Evolutionary conservation across 805 yeast genomes (phyloP).

Genomic region (Metschnikowia sp.): DNA sequence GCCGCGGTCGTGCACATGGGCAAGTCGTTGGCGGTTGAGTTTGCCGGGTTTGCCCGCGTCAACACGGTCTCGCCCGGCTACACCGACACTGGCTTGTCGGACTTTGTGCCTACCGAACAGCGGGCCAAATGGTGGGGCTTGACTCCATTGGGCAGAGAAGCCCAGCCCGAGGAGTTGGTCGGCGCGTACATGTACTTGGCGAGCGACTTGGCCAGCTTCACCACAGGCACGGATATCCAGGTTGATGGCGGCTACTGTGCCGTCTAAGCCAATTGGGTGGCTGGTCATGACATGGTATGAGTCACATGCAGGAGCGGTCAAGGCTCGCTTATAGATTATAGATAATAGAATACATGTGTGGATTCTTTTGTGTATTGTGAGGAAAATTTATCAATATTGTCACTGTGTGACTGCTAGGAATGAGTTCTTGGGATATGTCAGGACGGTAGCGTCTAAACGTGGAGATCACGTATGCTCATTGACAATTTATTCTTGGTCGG

Average conservation of each 20-base stretch:
- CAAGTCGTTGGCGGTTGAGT: slow-evolving; percentile 22
- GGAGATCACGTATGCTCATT: too few relatives aligned
- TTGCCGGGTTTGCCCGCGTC: slow-evolving; percentile 21
- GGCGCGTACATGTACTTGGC: slow-evolving; percentile 25
- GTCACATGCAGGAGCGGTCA: background rate
- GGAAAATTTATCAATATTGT: too few relatives aligned
- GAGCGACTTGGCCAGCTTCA: slow-evolving; percentile 21
- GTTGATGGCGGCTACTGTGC: slow-evolving; percentile 24
- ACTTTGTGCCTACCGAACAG: slow-evolving; percentile 20
- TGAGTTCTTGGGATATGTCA: too few relatives aligned
- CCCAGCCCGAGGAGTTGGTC: slow-evolving; percentile 20
- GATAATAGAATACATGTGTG: background rate
- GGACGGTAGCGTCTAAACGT: too few relatives aligned
- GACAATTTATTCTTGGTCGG: too few relatives aligned
- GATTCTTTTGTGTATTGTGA: background rate
- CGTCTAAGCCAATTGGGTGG: background rate
- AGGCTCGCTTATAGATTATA: background rate
- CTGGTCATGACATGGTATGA: too few relatives aligned
- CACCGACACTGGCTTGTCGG: slow-evolving; percentile 21
- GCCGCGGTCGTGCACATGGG: slow-evolving; percentile 23
- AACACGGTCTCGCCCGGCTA: slow-evolving; percentile 22
- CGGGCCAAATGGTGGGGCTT: slow-evolving; percentile 24
- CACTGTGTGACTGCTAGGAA: too few relatives aligned
- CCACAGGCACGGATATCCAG: slow-evolving; percentile 21
- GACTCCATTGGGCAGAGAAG: slow-evolving; percentile 24